Evolutionary conservation across 129 eudicot species (phyloP), one percentile per base, ranked within the genome.

Genomic region (Sambucus nigra): DNA sequence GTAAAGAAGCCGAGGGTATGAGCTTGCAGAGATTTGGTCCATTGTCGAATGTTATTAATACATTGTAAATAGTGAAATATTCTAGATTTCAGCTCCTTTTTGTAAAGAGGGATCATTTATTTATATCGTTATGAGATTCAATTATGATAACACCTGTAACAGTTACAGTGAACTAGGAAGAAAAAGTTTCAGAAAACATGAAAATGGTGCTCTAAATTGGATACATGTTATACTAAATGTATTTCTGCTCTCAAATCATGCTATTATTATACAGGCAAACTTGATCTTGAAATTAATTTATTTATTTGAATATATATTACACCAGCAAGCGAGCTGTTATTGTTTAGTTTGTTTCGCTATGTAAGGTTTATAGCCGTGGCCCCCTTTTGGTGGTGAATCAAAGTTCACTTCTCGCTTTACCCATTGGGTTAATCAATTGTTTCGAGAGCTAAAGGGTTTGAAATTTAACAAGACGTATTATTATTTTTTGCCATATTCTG

Each of bases 31-130:
- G 57, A 60, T 9, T 32, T 51, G 53, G 69, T 46, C 61, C 44
- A 20, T 53, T 45, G 63, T 60, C 33, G 61, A 62, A 54, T 60
- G 81, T 51, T 61, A 59, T 49, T 35, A n/a, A n/a, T 67, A 23
- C 62, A 71, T 35, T 74, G 86, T 74, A 79, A 65, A 79, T 79
- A 74, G 67, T 63, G 62, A 50, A 63, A 55, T 60, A 51, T 15
- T 22, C 52, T 18, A 45, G 64, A 63, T 55, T 42, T 25, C 65
- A 67, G 68, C 72, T 79, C 57, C 67, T 45, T 53, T 47, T 18
- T 63, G 69, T 70, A 70, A 63, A 70, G 72, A 59, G 74, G 70
- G 64, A 51, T 55, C 54, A 53, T 25, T 24, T 41, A n/a, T 14
- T 42, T 32, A 3, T 8, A 42, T 40, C 24, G 24, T 51, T 41